Conservation (phyloP, 331 rosid genomes). For the Prunus yedoensis region DNA sequence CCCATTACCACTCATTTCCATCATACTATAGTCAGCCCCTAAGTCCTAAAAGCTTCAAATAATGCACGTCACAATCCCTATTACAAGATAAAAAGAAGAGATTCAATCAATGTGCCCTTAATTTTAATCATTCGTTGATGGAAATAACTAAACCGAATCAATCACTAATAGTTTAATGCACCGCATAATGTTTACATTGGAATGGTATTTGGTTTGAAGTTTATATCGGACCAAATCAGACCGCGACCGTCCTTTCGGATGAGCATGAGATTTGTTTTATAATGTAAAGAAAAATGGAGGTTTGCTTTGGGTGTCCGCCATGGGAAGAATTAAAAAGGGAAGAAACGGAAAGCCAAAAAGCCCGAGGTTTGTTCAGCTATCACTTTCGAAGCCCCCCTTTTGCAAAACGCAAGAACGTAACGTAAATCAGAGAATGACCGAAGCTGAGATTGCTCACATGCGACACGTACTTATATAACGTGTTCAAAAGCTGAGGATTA, state of each 20-base stretch:
- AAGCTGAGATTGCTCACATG: neutral
- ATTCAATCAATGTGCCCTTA: no score
- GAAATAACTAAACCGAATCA: no score
- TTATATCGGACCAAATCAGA: no score
- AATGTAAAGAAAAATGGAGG: neutral
- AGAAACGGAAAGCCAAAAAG: neutral
- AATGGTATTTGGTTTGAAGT: no score
- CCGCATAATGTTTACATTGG: no score
- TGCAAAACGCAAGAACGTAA: neutral
- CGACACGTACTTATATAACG: neutral
- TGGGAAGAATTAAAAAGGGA: neutral
- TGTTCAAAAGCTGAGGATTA: neutral
- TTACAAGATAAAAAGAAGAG: neutral
- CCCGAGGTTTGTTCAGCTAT: neutral
- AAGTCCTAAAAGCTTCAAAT: conserved; percentile 4
- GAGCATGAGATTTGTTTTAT: neutral
- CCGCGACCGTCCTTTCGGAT: neutral
- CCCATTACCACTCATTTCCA: neutral
- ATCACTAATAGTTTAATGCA: no score
- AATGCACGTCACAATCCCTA: neutral
- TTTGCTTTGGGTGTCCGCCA: conserved; percentile 12
- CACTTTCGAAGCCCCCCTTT: neutral
- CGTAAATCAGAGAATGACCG: conserved; percentile 7
- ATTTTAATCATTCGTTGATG: no score
- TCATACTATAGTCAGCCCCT: neutral